A percentile compares a stretch with the other conserved stretches of the same genome.
Evolutionary conservation across 164 flowering plant genomes (phyloP).

Genomic region (Vitis cinerea): DNA sequence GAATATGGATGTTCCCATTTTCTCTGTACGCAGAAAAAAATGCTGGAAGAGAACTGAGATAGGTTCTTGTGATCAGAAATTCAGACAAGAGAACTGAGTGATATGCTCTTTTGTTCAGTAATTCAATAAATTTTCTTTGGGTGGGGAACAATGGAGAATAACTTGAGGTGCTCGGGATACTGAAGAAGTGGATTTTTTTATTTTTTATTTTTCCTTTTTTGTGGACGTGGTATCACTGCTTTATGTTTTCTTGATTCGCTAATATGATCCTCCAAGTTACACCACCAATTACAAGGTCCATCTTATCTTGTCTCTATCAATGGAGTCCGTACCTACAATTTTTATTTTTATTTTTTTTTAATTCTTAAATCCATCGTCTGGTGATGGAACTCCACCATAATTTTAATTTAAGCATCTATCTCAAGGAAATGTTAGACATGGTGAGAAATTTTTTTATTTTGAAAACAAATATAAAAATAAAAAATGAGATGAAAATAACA

Average conservation of each 20-base stretch:
- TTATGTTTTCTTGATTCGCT: neutral
- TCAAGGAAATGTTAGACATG: too few species aligned
- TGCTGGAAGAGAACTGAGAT: neutral
- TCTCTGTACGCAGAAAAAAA: slow-evolving; percentile 1
- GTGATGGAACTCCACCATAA: too few species aligned
- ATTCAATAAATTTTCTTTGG: neutral
- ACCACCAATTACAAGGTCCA: too few species aligned
- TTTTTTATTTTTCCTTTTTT: neutral
- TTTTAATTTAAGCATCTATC: too few species aligned
- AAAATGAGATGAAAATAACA: too few species aligned
- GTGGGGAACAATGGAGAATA: neutral
- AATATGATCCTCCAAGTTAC: neutral
- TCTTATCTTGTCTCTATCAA: too few species aligned
- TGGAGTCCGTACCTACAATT: too few species aligned
- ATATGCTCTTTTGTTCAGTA: neutral
- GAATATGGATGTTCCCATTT: slow-evolving; percentile 44
- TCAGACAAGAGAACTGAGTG: neutral
- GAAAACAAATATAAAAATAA: too few species aligned
- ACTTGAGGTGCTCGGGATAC: neutral
- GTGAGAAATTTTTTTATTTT: too few species aligned
- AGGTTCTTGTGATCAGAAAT: neutral
- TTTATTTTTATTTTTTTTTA: too few species aligned
- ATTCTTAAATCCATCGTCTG: too few species aligned
- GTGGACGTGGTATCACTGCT: slow-evolving; percentile 2
- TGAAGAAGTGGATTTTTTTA: neutral